Conservation (phyloP, 345 rosid genomes). For the Viola odorata region DNA sequence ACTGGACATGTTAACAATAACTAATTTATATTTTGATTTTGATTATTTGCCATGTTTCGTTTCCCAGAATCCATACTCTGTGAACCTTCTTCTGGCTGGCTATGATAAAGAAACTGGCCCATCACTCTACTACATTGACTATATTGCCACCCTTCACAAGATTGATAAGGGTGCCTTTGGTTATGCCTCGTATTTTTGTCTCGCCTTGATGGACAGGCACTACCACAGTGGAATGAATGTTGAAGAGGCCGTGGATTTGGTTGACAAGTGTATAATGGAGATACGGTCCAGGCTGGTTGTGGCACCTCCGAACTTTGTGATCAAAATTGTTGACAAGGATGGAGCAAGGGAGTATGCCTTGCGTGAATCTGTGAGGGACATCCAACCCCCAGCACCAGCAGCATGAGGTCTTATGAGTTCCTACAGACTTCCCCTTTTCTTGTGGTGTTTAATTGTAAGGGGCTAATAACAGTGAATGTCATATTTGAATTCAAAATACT, state of each 20-base stretch:
- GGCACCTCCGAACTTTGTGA: slow-evolving; percentile 92
- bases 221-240: slow-evolving; percentile 84
- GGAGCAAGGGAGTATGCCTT: slow-evolving; percentile 83
- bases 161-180: slow-evolving; percentile 96
- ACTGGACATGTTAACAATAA: not conserved
- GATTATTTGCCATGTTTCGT: not conserved
- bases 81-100: slow-evolving; percentile 92
- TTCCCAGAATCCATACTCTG: slow-evolving; percentile 72
- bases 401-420: not conserved
- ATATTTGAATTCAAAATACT: not conserved
- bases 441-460: slow-evolving; percentile 1
- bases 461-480: not conserved
- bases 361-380: slow-evolving; percentile 77
- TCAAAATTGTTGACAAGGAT: slow-evolving; percentile 89
- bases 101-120: slow-evolving; percentile 92
- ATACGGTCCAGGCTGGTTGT: slow-evolving; percentile 83
- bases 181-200: slow-evolving; percentile 83
- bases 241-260: slow-evolving; percentile 77
- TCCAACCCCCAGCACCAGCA: slow-evolving; percentile 9
- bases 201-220: slow-evolving; percentile 93
- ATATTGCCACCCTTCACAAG: slow-evolving; percentile 94
- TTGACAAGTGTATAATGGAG: slow-evolving; percentile 86
- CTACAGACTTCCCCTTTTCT: not conserved
- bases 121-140: slow-evolving; percentile 88
- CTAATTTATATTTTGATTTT: not conserved